phyloP scores from a whole-genome alignment of 495 filamentous ascomycete species.

The Trichoderma orchidacearum region DNA sequence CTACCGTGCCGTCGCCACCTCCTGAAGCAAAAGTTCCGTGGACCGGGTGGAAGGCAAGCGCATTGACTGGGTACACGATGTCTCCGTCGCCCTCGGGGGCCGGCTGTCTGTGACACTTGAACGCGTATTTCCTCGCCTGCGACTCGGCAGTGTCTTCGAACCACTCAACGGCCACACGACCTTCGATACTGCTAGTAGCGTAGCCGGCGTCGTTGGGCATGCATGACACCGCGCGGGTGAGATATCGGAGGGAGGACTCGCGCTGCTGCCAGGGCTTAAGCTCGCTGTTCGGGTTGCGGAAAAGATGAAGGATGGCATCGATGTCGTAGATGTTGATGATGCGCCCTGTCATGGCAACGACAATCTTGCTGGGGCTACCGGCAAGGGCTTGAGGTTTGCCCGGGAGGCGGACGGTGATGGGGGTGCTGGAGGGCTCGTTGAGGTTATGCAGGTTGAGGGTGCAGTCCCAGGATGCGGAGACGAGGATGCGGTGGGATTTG shows the following conservation, averaged over 20 bases:
- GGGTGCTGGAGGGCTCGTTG: constrained; percentile 21
- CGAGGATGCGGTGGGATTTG: constrained; percentile 36
- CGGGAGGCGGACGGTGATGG: constrained; percentile 51
- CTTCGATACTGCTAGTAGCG: constrained; percentile 79
- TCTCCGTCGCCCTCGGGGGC: constrained; percentile 49
- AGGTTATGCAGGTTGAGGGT: constrained; percentile 74
- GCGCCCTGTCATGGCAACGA: constrained; percentile 92
- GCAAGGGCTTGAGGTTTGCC: constrained; percentile 82
- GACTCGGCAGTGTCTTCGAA: constrained; percentile 78
- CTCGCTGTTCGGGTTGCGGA: constrained; percentile 34
- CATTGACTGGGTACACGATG: constrained; percentile 90
- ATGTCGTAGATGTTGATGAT: constrained; percentile 89
- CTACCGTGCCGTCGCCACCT: constrained; percentile 89
- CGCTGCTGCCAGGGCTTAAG: constrained; percentile 77
- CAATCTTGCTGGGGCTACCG: constrained; percentile 65
- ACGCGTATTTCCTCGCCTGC: constrained; percentile 89
- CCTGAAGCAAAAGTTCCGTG: constrained; percentile 88
- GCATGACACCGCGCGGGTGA: constrained; percentile 84
- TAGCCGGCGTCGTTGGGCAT: constrained; percentile 95
- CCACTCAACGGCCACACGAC: constrained; percentile 91
- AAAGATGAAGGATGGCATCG: constrained; percentile 42
- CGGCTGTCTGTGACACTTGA: constrained; percentile 87
- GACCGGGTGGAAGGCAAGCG: constrained; percentile 80
- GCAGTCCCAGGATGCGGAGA: constrained; percentile 88
- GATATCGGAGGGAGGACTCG: constrained; percentile 88